Evolutionary conservation across 441 rosid species (phyloP).

Genomic region (Adansonia madagascariensis): DNA sequence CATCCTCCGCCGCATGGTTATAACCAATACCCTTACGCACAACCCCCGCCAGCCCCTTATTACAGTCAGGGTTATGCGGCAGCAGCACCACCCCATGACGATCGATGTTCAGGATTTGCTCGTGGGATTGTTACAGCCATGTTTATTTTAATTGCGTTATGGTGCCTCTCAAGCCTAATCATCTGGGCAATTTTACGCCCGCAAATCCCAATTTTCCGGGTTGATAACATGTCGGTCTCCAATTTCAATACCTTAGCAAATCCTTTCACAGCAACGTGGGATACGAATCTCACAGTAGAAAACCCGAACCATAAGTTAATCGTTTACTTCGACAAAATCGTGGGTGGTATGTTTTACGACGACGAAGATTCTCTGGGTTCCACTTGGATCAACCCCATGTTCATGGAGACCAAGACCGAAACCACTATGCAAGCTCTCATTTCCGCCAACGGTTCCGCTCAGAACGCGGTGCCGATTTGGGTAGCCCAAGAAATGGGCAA

Average conservation of each 20-base stretch:
- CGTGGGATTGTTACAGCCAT: conserved; percentile 42
- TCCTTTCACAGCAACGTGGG: conserved; percentile 51
- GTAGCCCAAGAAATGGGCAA: conserved; percentile 41
- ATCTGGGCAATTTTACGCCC: conserved; percentile 43
- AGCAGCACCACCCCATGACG: conserved; percentile 11
- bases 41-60: conserved; percentile 44
- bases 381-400: conserved; percentile 32
- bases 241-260: conserved; percentile 40
- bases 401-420: conserved; percentile 31
- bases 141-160: conserved; percentile 32
- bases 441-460: conserved; percentile 31
- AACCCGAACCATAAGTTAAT: conserved; percentile 43
- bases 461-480: conserved; percentile 33
- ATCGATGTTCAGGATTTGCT: conserved; percentile 27
- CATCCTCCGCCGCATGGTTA: conserved; percentile 28
- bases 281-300: conserved; percentile 38
- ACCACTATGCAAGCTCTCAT: conserved; percentile 24
- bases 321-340: conserved; percentile 41
- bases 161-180: conserved; percentile 32
- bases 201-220: conserved; percentile 37
- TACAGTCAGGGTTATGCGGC: conserved; percentile 33
- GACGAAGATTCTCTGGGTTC: conserved; percentile 35
- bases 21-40: conserved; percentile 39
- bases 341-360: conserved; percentile 32
- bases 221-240: conserved; percentile 44